phyloP scores from a whole-genome alignment of 2,329 filamentous ascomycete species.

The Sporothrix humicola region DNA sequence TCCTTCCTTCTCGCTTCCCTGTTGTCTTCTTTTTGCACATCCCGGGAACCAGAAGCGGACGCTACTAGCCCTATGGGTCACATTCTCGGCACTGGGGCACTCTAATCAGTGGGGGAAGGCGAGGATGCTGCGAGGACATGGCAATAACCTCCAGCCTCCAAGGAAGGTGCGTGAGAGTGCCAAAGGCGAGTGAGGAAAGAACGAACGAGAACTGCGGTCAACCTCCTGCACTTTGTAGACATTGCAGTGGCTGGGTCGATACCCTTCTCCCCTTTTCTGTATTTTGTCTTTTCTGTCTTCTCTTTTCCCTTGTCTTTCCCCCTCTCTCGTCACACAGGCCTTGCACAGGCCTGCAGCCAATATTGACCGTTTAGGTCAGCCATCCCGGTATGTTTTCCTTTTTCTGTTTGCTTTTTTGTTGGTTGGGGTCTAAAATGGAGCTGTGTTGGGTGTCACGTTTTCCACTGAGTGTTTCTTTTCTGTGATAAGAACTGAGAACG shows the following conservation, averaged over 20 bases:
- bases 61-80: slow-evolving; percentile 27
- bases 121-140: too few species aligned
- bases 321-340: not conserved
- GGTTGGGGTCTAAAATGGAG: not conserved
- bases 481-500: slow-evolving; percentile 7
- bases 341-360: not conserved
- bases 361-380: slow-evolving; percentile 8
- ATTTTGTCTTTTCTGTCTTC: not conserved
- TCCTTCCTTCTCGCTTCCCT: too few species aligned
- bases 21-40: not conserved
- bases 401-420: not conserved
- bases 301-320: too few species aligned
- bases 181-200: not conserved
- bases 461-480: not conserved
- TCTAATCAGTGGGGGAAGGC: not conserved
- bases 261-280: too few species aligned
- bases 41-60: slow-evolving; percentile 8
- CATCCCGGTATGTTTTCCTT: not conserved
- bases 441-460: not conserved
- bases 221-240: not conserved
- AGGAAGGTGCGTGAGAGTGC: not conserved
- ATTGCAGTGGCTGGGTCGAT: not conserved
- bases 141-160: too few species aligned
- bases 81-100: too few species aligned
- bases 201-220: not conserved